phyloP scores from a whole-genome alignment of 73 alveolate genomes.

The Paramecium sexaurelia region DNA sequence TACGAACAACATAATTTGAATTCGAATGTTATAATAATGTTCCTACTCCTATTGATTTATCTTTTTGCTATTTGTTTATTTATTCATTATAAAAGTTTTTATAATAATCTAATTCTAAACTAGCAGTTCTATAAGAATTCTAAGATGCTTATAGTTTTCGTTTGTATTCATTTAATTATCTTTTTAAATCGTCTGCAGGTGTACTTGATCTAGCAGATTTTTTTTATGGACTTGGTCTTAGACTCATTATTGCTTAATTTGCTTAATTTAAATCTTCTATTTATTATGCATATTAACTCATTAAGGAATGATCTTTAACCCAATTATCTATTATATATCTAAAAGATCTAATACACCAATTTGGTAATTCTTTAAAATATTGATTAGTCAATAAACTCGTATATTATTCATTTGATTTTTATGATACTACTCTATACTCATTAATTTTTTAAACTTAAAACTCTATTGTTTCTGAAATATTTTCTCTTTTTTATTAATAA shows the following conservation, averaged over 20 bases:
- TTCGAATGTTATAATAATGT: neutral
- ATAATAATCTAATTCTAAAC: slow-evolving; percentile 24
- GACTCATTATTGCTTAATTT: neutral
- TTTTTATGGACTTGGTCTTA: neutral
- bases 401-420: slow-evolving; percentile 8
- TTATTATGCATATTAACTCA: neutral
- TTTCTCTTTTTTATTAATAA: neutral
- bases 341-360: slow-evolving; percentile 16
- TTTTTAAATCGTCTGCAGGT: slow-evolving; percentile 7
- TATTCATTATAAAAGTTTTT: slow-evolving; percentile 10
- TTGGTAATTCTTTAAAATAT: slow-evolving; percentile 19
- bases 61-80: slow-evolving; percentile 9
- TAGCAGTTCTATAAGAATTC: neutral
- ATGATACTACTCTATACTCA: neutral
- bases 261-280: neutral
- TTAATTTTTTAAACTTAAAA: neutral
- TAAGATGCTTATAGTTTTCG: neutral
- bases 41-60: neutral
- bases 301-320: neutral
- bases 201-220: neutral
- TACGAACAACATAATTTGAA: neutral
- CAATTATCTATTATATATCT: slow-evolving; percentile 28
- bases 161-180: slow-evolving; percentile 11
- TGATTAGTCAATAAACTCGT: neutral
- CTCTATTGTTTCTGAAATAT: neutral